Evolutionary conservation across 148 eudicot genomes (phyloP).

Genomic region (Silene uniflora): DNA sequence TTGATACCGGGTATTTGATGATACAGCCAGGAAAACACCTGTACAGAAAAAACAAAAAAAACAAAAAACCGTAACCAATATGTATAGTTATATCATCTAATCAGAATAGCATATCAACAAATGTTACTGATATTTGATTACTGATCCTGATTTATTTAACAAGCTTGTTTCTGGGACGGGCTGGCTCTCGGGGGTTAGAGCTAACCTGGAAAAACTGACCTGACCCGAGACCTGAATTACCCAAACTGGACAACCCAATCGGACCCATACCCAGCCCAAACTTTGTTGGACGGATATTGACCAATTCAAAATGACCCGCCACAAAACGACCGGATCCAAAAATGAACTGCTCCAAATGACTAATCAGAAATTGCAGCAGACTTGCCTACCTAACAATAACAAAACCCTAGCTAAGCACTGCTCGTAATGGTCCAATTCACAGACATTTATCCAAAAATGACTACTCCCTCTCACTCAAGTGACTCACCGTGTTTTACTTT

Average conservation of each 20-base stretch:
- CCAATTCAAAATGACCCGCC: too few relatives aligned
- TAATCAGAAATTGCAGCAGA: background rate
- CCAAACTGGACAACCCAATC: too few relatives aligned
- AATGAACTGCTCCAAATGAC: background rate
- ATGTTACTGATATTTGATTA: background rate
- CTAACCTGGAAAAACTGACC: too few relatives aligned
- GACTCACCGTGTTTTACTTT: background rate
- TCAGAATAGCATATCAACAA: background rate
- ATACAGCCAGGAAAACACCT: slow-evolving; percentile 84
- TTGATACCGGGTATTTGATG: slow-evolving; percentile 86
- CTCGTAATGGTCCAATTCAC: background rate
- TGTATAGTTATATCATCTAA: background rate
- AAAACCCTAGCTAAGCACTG: background rate
- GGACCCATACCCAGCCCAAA: too few relatives aligned
- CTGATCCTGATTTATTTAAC: background rate
- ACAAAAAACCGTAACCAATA: background rate
- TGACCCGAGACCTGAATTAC: too few relatives aligned
- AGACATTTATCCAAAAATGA: background rate
- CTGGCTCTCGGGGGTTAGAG: too few relatives aligned
- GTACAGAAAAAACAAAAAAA: too few relatives aligned
- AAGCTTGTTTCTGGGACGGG: background rate
- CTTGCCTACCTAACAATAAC: background rate
- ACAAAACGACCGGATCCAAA: too few relatives aligned
- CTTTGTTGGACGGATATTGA: too few relatives aligned
- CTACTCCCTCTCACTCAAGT: background rate